phyloP scores from a whole-genome alignment of 1,139 yeast species.

The Protomyces arabidopsidicola region DNA sequence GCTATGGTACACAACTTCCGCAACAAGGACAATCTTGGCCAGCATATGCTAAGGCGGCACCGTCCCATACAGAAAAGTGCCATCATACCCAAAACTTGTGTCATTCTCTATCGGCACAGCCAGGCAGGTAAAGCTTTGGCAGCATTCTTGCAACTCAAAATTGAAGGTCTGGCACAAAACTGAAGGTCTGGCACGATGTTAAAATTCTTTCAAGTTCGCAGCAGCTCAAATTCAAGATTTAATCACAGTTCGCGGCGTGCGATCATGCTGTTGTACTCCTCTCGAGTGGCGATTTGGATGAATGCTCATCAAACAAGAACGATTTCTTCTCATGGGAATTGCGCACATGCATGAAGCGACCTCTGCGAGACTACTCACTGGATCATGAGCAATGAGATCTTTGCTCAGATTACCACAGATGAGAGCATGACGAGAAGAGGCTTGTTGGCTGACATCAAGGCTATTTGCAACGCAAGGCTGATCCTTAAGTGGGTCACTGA shows the following conservation, averaged over 20 bases:
- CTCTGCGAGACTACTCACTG: neutral
- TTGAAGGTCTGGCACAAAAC: neutral
- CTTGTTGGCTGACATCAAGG: no score
- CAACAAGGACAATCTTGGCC: no score
- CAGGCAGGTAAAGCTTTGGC: neutral
- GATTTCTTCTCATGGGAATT: neutral
- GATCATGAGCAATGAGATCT: neutral
- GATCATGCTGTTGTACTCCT: neutral
- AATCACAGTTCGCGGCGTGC: neutral
- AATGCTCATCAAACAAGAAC: neutral
- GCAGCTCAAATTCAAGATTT: neutral
- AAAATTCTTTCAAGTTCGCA: neutral
- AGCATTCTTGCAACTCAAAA: neutral
- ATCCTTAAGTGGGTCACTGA: no score
- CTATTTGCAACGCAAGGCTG: no score
- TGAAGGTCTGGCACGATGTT: neutral
- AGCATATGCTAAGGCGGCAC: no score
- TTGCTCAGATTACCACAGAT: neutral
- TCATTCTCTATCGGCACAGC: neutral
- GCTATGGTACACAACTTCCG: no score
- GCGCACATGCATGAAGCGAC: no score
- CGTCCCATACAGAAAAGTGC: no score
- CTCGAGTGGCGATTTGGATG: neutral
- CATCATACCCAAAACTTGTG: neutral
- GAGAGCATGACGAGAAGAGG: no score